Evolutionary conservation across 2,329 filamentous ascomycete species (phyloP), one percentile per base, ranked within the genome.

Genomic region (Erysiphe pulchra): DNA sequence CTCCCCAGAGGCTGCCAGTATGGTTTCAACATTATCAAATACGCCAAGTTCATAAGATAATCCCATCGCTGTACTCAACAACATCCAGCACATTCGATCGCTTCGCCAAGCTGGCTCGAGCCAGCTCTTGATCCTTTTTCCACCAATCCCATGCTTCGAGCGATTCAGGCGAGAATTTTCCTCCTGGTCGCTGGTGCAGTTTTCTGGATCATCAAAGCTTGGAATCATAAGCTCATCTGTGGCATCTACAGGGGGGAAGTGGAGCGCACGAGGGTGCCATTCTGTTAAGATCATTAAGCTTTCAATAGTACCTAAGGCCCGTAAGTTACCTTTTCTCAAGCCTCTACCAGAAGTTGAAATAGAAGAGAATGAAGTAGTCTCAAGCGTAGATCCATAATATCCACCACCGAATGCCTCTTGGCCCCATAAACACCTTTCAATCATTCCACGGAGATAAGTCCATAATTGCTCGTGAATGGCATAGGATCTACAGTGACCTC

Each of bases 61-160:
- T 1, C 85, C 81, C 65, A 87, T 81, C 13, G 84, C 85, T 34
- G 85, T 92, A 56, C 84, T 92, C 30, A 95, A 69, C 13, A 95
- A 66, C 84, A 94, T 94, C 87, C 87, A 94, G 57, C 83, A 92
- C 82, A 94, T 92, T 46, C 85, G 80, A 56, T 94, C 87, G 51
- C 80, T 84, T 54, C 87, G 72, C 84, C 87, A 94, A 9, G 84
- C 87, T 2, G 90, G 90, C 60, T 98, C 90, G 4, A 95, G 73
- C 84, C 90, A 95, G 59, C 84, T 87, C 57, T 93, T 85, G 51
- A 94, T 90, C 28, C 85, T 69, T 59, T 81, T 78, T 10, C 83
- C 84, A 40, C 84, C 82, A 17, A 84, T 71, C n/a, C 74, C 73
- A 32, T 28, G n/a, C 12, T 14, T n/a, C 14, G 41, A 14, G 48